phyloP scores from a whole-genome alignment of 495 filamentous ascomycete genomes.

The Pseudevernia furfuracea region DNA sequence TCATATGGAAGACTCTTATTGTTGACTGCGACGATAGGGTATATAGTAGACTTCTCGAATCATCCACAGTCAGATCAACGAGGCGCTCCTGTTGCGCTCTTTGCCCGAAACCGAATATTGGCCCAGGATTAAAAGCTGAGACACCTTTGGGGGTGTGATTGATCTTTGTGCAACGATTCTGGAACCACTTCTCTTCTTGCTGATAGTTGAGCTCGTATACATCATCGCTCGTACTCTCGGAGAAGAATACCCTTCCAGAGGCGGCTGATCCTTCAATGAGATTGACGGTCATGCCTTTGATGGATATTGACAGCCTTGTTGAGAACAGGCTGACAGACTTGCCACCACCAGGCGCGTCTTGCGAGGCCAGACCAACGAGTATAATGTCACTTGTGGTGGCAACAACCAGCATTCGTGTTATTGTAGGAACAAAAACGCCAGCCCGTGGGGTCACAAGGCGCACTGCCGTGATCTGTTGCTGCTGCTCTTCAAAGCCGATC shows the following conservation, averaged over 20 bases:
- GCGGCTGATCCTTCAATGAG: constrained; percentile 68
- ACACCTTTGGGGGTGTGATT: constrained; percentile 79
- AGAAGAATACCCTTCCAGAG: constrained; percentile 86
- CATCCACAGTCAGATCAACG: constrained; percentile 73
- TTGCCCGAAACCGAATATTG: constrained; percentile 39
- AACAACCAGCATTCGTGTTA: constrained; percentile 81
- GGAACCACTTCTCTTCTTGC: constrained; percentile 94
- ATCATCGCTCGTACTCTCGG: constrained; percentile 69
- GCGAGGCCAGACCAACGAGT: constrained; percentile 67
- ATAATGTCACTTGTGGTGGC: constrained; percentile 78
- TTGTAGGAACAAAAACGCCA: constrained; percentile 74
- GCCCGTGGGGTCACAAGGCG: constrained; percentile 68
- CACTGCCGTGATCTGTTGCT: constrained; percentile 78
- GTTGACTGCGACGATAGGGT: constrained; percentile 79
- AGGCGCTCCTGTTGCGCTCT: constrained; percentile 52
- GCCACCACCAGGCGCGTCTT: constrained; percentile 52
- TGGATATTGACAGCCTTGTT: constrained; percentile 68
- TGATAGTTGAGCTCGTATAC: constrained; percentile 93
- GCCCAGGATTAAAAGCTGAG: constrained; percentile 55
- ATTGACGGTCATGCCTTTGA: constrained; percentile 63
- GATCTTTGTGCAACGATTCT: constrained; percentile 67
- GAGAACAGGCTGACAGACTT: constrained; percentile 69
- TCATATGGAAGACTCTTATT: constrained; percentile 79
- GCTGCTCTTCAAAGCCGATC: constrained; percentile 88
- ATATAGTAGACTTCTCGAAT: constrained; percentile 80